Base-by-base conservation (phyloP, 1,284 basidiomycete genomes). In the Fistulinella cinereoalba region DNA sequence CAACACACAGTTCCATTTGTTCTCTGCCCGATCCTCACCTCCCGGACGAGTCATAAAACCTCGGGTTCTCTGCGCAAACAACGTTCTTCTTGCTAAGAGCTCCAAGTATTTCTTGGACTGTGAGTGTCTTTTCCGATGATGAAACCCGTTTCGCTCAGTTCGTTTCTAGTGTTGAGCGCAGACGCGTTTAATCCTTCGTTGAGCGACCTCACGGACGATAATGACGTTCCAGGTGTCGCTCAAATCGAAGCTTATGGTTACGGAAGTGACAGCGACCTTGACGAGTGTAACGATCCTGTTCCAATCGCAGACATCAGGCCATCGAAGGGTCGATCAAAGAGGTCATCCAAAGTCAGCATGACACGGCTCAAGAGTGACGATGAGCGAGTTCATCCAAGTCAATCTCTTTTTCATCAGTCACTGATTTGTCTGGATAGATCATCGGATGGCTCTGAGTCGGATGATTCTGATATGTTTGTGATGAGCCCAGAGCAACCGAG, bases 1-100 rank as follows among this genome's bases (percentile, higher is more conserved):
- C 36, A 56, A 65, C 23, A 65, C 60, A 1, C 60, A 57, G 23
- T 66, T 66, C n/a, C 52, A 64, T 18, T 43, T 66, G 1, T 62
- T 66, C 36, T 61, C 64, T 0, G 23, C 51, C 23, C 55, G 23
- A 27, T 62, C 59, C n/a, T 37, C 39, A 16, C 18, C 39, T 5
- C 45, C 44, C 0, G 4, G 39, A 4, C 54, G 34, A 12, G 37
- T 55, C 18, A 19, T 25, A 8, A 54, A 48, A 32, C 54, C 59
- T 41, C 61, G 51, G 23, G 46, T 57, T 19, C 43, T 64, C 9
- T 60, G 50, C 3, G 53, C 50, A 9, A 64, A 62, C 37, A 62
- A 60, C 10, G 19, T 44, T 23, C 49, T 63, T 23, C 47, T 62
- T 2, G 39, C 51, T 12, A 47, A 52, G 33, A 49, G 46, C n/a